Base-by-base conservation (phyloP, 768 basidiomycete genomes). In the Rhodotorula babjevae region DNA sequence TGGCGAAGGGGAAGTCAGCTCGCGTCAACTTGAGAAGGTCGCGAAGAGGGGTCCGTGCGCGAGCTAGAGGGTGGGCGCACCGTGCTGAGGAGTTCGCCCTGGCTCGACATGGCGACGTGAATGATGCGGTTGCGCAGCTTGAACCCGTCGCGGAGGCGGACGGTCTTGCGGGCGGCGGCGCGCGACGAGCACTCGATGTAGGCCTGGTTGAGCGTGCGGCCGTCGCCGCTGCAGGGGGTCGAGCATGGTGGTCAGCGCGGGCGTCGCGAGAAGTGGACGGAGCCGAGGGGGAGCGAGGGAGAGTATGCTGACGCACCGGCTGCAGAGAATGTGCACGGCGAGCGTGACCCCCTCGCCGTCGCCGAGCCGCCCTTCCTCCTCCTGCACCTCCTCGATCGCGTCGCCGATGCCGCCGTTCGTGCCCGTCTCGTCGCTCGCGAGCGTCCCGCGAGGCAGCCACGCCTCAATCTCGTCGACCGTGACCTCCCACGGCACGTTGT, bases 301-400 rank as follows among this genome's bases (percentile, higher is more conserved):
- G 19, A 25, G 6, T 27, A 18, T 3, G 33, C 15, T 0, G 12
- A 52, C 69, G 11, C 19, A 75, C 74, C 74, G 67, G 60, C 72
- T 75, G 70, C 74, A 75, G n/a, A 75, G 65, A 36, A 75, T 61
- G 29, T 75, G 74, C 14, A 75, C 71, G 0, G 74, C 69, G 25
- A 72, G 58, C 27, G 65, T 50, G 31, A 72, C 74, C 47, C 67
- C 47, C 50, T 52, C 50, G 23, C 50, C 65, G 25, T 8, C 14
- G 31, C 6, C 40, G 0, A 23, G 18, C 23, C 27, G 25, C 27
- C 10, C 42, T 52, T 8, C 14, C 12, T 31, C 33, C 12, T 18
- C 53, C 44, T 33, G 46, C 10, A 15, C 56, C 25, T 52, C 50
- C 50, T 36, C 36, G 36, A 36, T 36, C 36, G 36, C 9, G 36